These are phyloP conservation scores for Cytospora chrysosperma DNA, from an alignment of 2,329 filamentous ascomycete genomes.

Conservation along the genomic window DNA sequence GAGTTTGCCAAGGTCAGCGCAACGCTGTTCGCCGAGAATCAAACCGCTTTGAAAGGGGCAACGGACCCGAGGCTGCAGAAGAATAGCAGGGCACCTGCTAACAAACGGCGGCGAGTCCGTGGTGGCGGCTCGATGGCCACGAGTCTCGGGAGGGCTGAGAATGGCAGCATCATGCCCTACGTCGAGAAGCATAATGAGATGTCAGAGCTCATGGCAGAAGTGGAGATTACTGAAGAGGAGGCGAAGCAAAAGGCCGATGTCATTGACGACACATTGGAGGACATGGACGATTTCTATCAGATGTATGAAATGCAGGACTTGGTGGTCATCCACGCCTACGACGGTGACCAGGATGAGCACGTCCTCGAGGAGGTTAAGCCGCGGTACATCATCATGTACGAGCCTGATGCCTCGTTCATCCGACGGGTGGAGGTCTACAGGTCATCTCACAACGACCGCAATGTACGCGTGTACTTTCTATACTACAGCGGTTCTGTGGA, in stretches of 20 bases:
- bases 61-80: slow-evolving; percentile 55
- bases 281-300: slow-evolving; percentile 91
- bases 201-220: slow-evolving; percentile 75
- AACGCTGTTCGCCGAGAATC: slow-evolving; percentile 74
- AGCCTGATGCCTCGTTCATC: slow-evolving; percentile 92
- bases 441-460: slow-evolving; percentile 85
- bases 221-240: slow-evolving; percentile 78
- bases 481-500: slow-evolving; percentile 95
- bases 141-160: slow-evolving; percentile 63
- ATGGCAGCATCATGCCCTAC: slow-evolving; percentile 71
- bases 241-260: slow-evolving; percentile 74
- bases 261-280: slow-evolving; percentile 74
- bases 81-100: slow-evolving; percentile 68
- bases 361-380: slow-evolving; percentile 93
- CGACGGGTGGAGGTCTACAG: slow-evolving; percentile 92
- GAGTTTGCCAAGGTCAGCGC: slow-evolving; percentile 85
- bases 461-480: slow-evolving; percentile 92
- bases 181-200: slow-evolving; percentile 85
- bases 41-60: slow-evolving; percentile 69
- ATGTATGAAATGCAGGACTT: slow-evolving; percentile 90
- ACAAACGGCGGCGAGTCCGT: slow-evolving; percentile 81
- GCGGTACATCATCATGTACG: slow-evolving; percentile 97
- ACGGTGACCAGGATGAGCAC: slow-evolving; percentile 93
- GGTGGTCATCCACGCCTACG: slow-evolving; percentile 87
- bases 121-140: slow-evolving; percentile 68